phyloP scores from a whole-genome alignment of 352 stramenopile genomes.

The Pythium aphanidermatum region DNA sequence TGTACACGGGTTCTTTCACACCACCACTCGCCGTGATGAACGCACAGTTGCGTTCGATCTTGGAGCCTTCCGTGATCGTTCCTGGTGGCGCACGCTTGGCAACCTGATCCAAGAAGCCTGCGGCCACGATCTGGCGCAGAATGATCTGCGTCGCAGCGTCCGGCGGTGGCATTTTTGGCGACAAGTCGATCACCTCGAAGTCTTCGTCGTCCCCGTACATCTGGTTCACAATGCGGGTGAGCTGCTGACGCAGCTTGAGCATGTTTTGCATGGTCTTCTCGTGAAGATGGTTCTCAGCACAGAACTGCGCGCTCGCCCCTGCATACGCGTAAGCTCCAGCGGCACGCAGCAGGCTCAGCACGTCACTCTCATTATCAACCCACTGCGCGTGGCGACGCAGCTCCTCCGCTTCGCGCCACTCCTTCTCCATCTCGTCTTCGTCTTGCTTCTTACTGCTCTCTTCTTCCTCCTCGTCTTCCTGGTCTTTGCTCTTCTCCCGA shows the following conservation, averaged over 20 bases:
- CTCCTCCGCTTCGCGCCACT: conserved; percentile 66
- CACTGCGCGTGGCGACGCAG: conserved; percentile 70
- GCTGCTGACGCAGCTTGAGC: conserved; percentile 77
- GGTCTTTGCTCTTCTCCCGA: conserved; percentile 35
- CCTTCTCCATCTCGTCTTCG: conserved; percentile 66
- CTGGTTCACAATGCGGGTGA: conserved; percentile 78
- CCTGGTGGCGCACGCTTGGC: conserved; percentile 59
- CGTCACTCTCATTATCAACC: conserved; percentile 76
- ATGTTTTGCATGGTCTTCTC: conserved; percentile 88
- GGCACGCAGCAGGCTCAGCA: conserved; percentile 68
- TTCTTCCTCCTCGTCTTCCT: conserved; percentile 20
- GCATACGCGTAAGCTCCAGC: conserved; percentile 74
- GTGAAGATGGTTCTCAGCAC: conserved; percentile 68
- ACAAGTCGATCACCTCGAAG: conserved; percentile 38
- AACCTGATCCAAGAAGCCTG: conserved; percentile 81
- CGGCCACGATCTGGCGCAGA: conserved; percentile 70
- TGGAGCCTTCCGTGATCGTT: conserved; percentile 70
- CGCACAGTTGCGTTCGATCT: conserved; percentile 80
- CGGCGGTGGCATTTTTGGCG: conserved; percentile 62
- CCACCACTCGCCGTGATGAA: conserved; percentile 53
- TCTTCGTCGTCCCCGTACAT: conserved; percentile 40
- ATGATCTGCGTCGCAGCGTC: conserved; percentile 49
- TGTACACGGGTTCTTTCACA: conserved; percentile 73
- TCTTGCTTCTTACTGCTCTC: conserved; percentile 25
- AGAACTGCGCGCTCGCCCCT: conserved; percentile 57